Percentiles rank a stretch among this genome's conserved stretches.
Conservation (phyloP, 345 rosid species). For the Acer negundo region DNA sequence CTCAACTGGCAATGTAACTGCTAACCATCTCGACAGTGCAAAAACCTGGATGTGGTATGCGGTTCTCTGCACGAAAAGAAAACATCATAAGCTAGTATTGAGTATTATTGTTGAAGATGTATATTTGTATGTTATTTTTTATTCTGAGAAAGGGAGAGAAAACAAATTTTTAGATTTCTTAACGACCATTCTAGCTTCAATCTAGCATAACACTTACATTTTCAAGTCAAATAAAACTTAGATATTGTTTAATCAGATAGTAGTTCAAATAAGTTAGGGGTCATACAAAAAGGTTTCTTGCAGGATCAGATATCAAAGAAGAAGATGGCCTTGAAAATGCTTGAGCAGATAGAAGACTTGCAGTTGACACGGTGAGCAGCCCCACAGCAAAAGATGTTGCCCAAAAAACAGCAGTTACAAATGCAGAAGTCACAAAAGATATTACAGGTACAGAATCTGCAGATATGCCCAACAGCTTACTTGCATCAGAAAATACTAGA, state of each 20-base stretch:
- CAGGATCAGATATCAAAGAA: constrained; percentile 59
- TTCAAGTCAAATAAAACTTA: not conserved
- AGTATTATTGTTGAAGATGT: not conserved
- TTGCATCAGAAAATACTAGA: constrained; percentile 15
- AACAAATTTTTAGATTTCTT: not conserved
- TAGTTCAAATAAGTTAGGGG: constrained; percentile 18
- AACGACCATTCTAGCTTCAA: not conserved
- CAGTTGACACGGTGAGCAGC: constrained; percentile 74
- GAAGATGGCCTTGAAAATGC: constrained; percentile 67
- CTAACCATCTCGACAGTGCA: constrained; percentile 86
- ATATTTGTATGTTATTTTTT: not conserved
- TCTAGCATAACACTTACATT: not conserved
- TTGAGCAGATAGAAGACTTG: constrained; percentile 71
- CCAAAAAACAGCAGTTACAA: constrained; percentile 56
- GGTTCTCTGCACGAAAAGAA: constrained; percentile 56
- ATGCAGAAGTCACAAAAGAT: constrained; percentile 47
- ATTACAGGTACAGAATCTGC: constrained; percentile 73
- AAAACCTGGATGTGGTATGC: constrained; percentile 89
- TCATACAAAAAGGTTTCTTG: constrained; percentile 81
- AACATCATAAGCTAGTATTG: not conserved
- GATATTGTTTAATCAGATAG: not conserved
- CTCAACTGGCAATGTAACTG: constrained; percentile 63
- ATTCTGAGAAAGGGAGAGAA: not conserved
- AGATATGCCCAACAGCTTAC: constrained; percentile 14
- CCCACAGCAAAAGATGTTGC: constrained; percentile 63